Evolutionary conservation across 805 yeast species (phyloP).

Genomic region (Groenewaldozyma salmanticensis): DNA sequence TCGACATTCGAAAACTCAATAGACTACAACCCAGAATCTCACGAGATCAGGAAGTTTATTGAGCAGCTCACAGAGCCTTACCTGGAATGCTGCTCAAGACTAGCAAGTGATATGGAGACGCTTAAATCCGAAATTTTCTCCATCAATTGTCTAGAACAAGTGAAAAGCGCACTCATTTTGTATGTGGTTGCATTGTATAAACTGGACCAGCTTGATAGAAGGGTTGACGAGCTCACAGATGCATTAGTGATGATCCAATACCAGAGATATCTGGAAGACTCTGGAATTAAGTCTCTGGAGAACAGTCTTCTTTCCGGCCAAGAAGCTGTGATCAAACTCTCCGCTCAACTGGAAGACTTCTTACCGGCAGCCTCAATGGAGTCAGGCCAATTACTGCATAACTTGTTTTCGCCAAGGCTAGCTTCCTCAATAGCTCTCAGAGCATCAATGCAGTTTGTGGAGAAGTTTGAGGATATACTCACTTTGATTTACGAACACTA

Average conservation of each 20-base stretch:
- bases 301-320: background rate
- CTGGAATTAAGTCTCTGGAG: slow-evolving; percentile 14
- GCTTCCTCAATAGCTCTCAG: slow-evolving; percentile 22
- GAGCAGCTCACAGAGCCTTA: slow-evolving; percentile 27
- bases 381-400: slow-evolving; percentile 20
- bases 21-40: slow-evolving; percentile 10
- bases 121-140: slow-evolving; percentile 26
- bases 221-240: slow-evolving; percentile 20
- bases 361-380: slow-evolving; percentile 28
- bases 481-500: slow-evolving; percentile 18
- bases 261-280: slow-evolving; percentile 13
- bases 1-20: slow-evolving; percentile 33
- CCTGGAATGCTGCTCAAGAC: slow-evolving; percentile 21
- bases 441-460: slow-evolving; percentile 26
- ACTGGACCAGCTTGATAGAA: slow-evolving; percentile 21
- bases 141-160: slow-evolving; percentile 29
- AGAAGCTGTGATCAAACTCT: slow-evolving; percentile 12
- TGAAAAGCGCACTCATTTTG: slow-evolving; percentile 22
- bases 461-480: slow-evolving; percentile 24
- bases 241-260: slow-evolving; percentile 22
- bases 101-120: slow-evolving; percentile 19
- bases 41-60: slow-evolving; percentile 18
- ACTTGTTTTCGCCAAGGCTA: slow-evolving; percentile 27
- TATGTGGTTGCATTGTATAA: slow-evolving; percentile 24
- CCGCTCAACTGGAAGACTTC: slow-evolving; percentile 25